Evolutionary conservation across 2,329 filamentous ascomycete genomes (phyloP).

Genomic region (Neoascochyta sp.): DNA sequence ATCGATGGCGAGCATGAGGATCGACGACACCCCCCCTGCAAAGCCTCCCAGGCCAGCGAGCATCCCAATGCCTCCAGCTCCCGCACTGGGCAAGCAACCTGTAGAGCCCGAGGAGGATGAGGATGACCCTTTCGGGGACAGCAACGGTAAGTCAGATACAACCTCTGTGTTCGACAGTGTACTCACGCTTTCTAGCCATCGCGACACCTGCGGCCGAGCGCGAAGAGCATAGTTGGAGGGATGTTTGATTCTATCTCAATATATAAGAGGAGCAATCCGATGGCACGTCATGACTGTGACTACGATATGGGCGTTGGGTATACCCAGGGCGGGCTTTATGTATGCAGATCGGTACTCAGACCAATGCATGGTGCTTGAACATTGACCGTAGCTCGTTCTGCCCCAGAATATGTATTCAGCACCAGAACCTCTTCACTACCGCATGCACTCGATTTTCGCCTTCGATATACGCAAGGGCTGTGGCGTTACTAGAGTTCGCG

Average conservation of each 20-base stretch:
- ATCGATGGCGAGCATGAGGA: slow-evolving; percentile 45
- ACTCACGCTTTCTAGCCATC: slow-evolving; percentile 43
- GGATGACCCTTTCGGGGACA: slow-evolving; percentile 84
- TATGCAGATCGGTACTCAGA: too few species aligned
- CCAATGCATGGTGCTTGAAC: too few species aligned
- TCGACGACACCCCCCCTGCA: slow-evolving; percentile 45
- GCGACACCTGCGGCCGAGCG: slow-evolving; percentile 46
- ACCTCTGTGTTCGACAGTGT: background rate
- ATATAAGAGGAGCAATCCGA: too few species aligned
- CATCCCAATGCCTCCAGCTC: slow-evolving; percentile 36
- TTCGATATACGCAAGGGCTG: too few species aligned
- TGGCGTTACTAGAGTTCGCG: too few species aligned
- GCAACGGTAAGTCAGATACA: slow-evolving; percentile 52
- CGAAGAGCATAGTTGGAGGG: slow-evolving; percentile 36
- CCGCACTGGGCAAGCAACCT: slow-evolving; percentile 35
- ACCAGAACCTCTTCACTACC: too few species aligned
- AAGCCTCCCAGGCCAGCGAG: slow-evolving; percentile 49
- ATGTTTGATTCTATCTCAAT: slow-evolving; percentile 40
- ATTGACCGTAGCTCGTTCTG: too few species aligned
- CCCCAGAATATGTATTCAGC: too few species aligned
- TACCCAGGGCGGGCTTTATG: too few species aligned
- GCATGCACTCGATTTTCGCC: too few species aligned
- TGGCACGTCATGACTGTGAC: too few species aligned
- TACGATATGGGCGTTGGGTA: too few species aligned
- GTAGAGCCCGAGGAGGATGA: slow-evolving; percentile 60